Conservation (phyloP, 2,329 filamentous ascomycete genomes). For the Keithomyces neogunnii region DNA sequence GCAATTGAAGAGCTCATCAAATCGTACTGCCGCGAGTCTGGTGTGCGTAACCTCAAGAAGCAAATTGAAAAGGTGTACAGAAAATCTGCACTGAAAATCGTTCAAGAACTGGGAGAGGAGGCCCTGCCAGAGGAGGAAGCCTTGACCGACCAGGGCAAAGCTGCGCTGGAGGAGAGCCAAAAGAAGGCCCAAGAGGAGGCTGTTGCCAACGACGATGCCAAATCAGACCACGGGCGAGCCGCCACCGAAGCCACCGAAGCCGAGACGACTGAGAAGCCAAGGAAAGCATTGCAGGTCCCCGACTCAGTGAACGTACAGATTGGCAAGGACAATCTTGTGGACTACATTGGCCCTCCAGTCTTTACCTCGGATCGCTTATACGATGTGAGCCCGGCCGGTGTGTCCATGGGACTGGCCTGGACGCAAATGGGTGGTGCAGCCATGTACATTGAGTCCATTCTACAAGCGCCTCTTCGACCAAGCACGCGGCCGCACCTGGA, state of each 20-base stretch:
- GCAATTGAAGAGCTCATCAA: slow-evolving; percentile 97
- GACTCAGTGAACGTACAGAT: slow-evolving; percentile 82
- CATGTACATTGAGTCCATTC: slow-evolving; percentile 93
- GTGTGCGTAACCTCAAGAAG: slow-evolving; percentile 96
- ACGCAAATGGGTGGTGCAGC: slow-evolving; percentile 94
- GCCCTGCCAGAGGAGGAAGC: slow-evolving; percentile 72
- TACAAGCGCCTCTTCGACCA: slow-evolving; percentile 71
- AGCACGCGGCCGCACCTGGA: slow-evolving; percentile 72
- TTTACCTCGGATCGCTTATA: slow-evolving; percentile 95
- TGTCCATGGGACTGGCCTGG: slow-evolving; percentile 97
- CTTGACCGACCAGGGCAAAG: slow-evolving; percentile 78
- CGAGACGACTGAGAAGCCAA: slow-evolving; percentile 54
- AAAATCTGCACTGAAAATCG: slow-evolving; percentile 94
- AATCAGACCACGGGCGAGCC: slow-evolving; percentile 14
- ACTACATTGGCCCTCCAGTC: slow-evolving; percentile 91
- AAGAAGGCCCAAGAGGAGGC: slow-evolving; percentile 59
- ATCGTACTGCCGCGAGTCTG: slow-evolving; percentile 94
- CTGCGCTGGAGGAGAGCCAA: slow-evolving; percentile 59
- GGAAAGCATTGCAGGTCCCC: slow-evolving; percentile 73
- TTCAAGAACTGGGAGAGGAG: slow-evolving; percentile 85
- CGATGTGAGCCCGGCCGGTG: slow-evolving; percentile 85
- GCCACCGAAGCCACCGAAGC: slow-evolving; percentile 25
- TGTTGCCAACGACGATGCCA: slow-evolving; percentile 20
- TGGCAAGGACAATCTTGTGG: slow-evolving; percentile 81
- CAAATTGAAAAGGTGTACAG: slow-evolving; percentile 99